Base-by-base conservation (phyloP, 1,139 yeast species). In the Citeromyces hawaiiensis region DNA sequence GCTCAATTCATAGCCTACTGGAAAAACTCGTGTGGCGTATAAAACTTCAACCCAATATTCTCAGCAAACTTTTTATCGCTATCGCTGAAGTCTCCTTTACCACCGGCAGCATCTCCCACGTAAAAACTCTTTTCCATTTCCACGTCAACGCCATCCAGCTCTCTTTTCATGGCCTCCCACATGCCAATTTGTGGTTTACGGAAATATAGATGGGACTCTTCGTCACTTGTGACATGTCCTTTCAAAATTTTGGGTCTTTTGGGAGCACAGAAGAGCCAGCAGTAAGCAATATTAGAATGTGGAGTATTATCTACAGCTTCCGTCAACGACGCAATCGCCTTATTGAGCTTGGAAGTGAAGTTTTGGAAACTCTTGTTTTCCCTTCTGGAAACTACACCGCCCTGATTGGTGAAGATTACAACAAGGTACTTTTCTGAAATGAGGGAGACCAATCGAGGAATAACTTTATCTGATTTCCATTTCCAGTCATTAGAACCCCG, bases 21-120 rank as follows among this genome's bases (percentile, higher is more conserved):
- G 23, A 50, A 50, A 36, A 63, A 66, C 42, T 78, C 76, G 51
- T 88, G 96, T 0, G 97, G 96, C 0, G 75, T 63, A 41, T 60
- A 60, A 53, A 85, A 87, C 32, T 51, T 48, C 2, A 87, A 38
- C 0, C 72, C 71, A 1, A 70, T 52, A 18, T 63, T 67, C 38
- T 63, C 49, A 0, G 97, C 96, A 64, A 88, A 86, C 43, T 45
- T 52, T 46, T 57, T 57, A 55, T 88, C 97, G 40, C 83, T 70
- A 49, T 83, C 88, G 66, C 88, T 82, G 54, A 78, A 80, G 55
- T 88, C 97, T 0, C 52, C 55, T 1, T 55, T 52, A 40, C 97
- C 64, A 0, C 97, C 98, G 6, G 96, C 97, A 0, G 97, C 97
- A 61, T 91, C 98, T 4, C 98, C 98, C n/a, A 88, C 88, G 53